These are phyloP conservation scores for Plasmodiophora brassicae DNA, from an alignment of 208 protist species.

Conservation along the genomic window DNA sequence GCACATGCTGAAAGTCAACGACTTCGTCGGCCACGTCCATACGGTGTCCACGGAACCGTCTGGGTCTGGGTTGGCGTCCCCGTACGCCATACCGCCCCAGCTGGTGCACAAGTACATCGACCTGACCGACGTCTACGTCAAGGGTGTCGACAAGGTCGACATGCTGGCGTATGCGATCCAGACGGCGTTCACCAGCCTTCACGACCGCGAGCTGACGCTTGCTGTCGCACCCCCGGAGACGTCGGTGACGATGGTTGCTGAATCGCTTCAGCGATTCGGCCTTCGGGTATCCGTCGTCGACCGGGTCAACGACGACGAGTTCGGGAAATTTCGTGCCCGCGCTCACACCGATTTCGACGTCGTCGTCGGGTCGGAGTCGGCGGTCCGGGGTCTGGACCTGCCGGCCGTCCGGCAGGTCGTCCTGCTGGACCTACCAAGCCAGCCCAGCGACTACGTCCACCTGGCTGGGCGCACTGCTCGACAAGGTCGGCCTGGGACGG, in stretches of 20 bases:
- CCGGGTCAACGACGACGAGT: background rate
- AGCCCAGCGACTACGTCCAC: background rate
- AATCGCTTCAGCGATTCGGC: background rate
- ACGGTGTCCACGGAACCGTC: background rate
- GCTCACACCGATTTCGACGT: background rate
- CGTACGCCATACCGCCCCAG: no score
- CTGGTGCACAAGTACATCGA: background rate
- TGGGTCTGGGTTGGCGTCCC: background rate
- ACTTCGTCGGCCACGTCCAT: background rate
- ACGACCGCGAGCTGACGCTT: background rate
- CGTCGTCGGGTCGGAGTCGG: background rate
- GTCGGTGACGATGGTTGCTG: background rate
- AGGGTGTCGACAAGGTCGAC: background rate
- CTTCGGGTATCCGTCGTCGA: background rate
- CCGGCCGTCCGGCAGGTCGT: background rate
- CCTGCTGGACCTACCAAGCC: background rate
- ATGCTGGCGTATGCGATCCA: background rate
- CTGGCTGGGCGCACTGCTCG: background rate
- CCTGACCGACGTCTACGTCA: background rate
- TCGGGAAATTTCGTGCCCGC: background rate
- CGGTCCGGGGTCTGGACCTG: background rate
- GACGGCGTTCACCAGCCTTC: background rate
- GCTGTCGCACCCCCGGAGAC: background rate
- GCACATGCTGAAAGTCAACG: background rate
- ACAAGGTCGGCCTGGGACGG: background rate